phyloP scores from a whole-genome alignment of 2,329 filamentous ascomycete species.

The Curvularia spicifera region DNA sequence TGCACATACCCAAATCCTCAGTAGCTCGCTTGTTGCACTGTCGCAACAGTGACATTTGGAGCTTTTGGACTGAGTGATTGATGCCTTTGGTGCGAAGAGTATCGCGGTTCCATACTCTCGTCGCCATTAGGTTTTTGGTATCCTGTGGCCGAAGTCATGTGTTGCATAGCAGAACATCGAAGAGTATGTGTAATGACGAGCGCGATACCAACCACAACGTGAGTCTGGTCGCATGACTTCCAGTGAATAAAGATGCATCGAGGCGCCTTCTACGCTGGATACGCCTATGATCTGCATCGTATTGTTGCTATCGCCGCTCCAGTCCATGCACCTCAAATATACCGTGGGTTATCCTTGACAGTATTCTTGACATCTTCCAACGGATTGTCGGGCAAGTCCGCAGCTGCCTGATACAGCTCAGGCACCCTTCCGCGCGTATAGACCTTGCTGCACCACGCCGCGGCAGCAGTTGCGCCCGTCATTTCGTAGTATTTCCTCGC shows the following conservation, averaged over 20 bases:
- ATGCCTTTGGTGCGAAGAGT: background rate
- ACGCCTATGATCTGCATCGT: background rate
- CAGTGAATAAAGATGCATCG: background rate
- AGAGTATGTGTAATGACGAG: background rate
- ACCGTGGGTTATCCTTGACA: constrained; percentile 30
- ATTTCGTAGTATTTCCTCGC: constrained; percentile 46
- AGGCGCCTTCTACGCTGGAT: background rate
- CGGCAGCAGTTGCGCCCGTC: constrained; percentile 34
- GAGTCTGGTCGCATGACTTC: background rate
- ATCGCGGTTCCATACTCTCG: background rate
- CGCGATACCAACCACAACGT: background rate
- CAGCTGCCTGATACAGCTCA: constrained; percentile 38
- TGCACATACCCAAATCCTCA: background rate
- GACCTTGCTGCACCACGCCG: constrained; percentile 40
- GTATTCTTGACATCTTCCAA: constrained; percentile 36
- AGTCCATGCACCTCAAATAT: constrained; percentile 21
- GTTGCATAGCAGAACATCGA: background rate
- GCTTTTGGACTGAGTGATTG: background rate
- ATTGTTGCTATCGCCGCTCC: background rate
- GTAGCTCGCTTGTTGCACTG: background rate
- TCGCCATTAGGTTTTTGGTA: background rate
- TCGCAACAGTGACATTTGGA: background rate
- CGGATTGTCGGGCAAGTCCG: constrained; percentile 31
- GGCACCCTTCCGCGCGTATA: constrained; percentile 41
- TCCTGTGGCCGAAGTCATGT: background rate